phyloP scores from a whole-genome alignment of 345 rosid species.

The Bruguiera gymnorhiza region DNA sequence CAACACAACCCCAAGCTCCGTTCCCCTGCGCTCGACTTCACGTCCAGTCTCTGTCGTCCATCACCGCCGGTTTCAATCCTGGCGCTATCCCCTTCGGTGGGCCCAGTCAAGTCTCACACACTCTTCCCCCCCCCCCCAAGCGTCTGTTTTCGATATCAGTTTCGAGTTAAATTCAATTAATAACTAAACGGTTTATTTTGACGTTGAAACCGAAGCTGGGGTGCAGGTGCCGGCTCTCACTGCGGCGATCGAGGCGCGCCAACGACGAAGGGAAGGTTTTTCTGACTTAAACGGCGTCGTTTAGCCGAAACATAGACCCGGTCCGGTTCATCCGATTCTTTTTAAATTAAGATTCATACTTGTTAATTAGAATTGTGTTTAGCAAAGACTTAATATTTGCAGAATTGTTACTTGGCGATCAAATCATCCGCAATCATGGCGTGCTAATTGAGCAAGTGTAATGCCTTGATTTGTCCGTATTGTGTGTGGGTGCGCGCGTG shows the following conservation, averaged over 20 bases:
- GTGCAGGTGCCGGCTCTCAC: conserved; percentile 84
- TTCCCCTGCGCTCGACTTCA: conserved; percentile 50
- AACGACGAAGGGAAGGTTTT: conserved; percentile 36
- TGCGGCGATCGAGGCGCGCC: conserved; percentile 84
- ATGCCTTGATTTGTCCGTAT: no score
- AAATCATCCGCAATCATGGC: no score
- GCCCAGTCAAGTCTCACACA: conserved; percentile 50
- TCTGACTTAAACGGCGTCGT: no score
- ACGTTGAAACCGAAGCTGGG: conserved; percentile 38
- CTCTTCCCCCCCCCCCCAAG: not conserved
- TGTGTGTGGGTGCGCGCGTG: no score
- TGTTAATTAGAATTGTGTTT: not conserved
- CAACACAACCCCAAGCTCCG: conserved; percentile 47
- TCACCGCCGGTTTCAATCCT: conserved; percentile 66
- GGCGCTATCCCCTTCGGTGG: conserved; percentile 92
- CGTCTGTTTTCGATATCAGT: not conserved
- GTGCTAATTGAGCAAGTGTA: no score
- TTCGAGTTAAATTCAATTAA: not conserved
- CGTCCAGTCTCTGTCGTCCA: conserved; percentile 76
- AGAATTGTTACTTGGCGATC: not conserved
- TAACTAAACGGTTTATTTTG: not conserved
- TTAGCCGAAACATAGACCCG: no score
- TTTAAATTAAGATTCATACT: not conserved
- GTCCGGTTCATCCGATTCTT: not conserved
- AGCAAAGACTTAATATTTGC: not conserved